Evolutionary conservation across 495 filamentous ascomycete species (phyloP), one percentile per base, ranked within the genome.

Genomic region (Pseudotulostoma volvatum): DNA sequence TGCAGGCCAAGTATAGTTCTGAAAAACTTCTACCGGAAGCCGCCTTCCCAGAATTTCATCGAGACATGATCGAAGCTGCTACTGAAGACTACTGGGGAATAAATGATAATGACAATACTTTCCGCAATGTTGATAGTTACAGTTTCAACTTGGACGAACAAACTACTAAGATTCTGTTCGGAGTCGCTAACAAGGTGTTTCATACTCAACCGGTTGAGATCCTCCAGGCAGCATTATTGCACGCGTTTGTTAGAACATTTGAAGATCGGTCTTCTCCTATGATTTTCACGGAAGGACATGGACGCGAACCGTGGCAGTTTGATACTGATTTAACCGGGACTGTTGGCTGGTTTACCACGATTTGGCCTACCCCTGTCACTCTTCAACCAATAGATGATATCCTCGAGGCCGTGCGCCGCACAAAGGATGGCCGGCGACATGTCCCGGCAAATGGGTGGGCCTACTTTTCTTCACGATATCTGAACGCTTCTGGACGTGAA

Each of bases 331-430:
- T 68, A 17, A 57, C 64, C 4, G 46, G 49, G 5, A 67, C 65
- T 4, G 53, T 68, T 9, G 65, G 66, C 3, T 66, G 63, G 63
- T 66, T 66, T 47, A 66, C 63, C 3, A 52, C 52, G 2, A 52
- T 60, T 19, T 46, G 41, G 33, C 61, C 60, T 0, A 13, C 62
- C 3, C 11, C 38, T n/a, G 19, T 45, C 16, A 8, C 16, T 11
- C 3, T 38, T 17, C 0, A 32, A 18, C 5, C 5, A n/a, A 9
- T 15, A 7, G 16, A 37, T 7, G 14, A n/a, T 38, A 40, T 23
- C 32, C 14, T 25, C 41, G 13, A 32, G 31, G 39, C 34, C 19
- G 19, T 45, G 15, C 23, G 37, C 2, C 13, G 17, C 5, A 28
- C 34, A 16, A 59, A 59, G 33, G 53, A 54, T 32, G 14, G 14